Evolutionary conservation across 164 flowering plant species (phyloP).

Genomic region (Kalanchoe fedtschenkoi): DNA sequence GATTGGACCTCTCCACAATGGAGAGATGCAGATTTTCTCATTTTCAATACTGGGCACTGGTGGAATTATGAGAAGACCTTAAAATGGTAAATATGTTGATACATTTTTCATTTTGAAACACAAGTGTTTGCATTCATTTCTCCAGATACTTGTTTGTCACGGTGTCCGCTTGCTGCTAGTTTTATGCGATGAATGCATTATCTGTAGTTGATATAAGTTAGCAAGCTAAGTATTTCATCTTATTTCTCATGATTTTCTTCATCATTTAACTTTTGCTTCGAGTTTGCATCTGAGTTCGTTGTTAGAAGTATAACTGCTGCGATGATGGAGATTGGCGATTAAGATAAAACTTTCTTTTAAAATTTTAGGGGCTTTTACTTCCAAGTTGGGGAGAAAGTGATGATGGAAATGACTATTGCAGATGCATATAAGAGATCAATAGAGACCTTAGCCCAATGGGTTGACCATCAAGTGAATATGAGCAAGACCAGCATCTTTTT

Average conservation of each 20-base stretch:
- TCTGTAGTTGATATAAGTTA: no score
- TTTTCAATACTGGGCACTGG: conserved; percentile 61
- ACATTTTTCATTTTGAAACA: no score
- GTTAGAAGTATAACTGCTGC: neutral
- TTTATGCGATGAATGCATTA: no score
- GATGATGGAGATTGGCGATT: neutral
- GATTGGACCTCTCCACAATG: conserved; percentile 76
- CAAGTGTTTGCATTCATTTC: no score
- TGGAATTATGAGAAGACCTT: conserved; percentile 95
- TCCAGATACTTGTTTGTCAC: no score
- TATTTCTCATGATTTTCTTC: neutral
- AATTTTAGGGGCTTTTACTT: conserved; percentile 81
- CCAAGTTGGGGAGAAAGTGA: conserved; percentile 59
- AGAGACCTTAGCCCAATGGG: conserved; percentile 4
- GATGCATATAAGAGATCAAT: conserved; percentile 3
- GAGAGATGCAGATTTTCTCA: conserved; percentile 80
- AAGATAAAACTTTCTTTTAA: neutral
- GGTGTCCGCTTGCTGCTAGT: no score
- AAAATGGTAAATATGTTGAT: conserved; percentile 46
- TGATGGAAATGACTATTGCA: conserved; percentile 16
- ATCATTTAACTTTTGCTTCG: neutral
- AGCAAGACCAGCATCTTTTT: conserved; percentile 11
- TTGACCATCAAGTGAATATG: neutral
- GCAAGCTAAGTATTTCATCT: no score
- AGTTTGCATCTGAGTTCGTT: neutral